Conservation (phyloP, 2,329 filamentous ascomycete species). For the Botrytis byssoidea region DNA sequence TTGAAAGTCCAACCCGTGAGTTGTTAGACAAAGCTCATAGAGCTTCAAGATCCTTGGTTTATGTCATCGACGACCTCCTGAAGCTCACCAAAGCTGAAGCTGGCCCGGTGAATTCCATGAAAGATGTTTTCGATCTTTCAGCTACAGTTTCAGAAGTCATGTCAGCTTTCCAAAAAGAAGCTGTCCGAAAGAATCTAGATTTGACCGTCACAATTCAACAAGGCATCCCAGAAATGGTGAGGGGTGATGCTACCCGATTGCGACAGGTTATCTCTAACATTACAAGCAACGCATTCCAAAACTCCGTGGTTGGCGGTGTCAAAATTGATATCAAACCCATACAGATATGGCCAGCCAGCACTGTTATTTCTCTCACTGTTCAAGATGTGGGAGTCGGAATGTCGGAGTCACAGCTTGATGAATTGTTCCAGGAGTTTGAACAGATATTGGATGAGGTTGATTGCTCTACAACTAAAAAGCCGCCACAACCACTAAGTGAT, state of each 20-base stretch:
- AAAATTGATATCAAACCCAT: conserved; percentile 30
- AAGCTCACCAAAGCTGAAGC: conserved; percentile 88
- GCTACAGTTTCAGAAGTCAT: conserved; percentile 73
- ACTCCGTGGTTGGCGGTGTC: conserved; percentile 27
- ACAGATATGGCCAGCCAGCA: conserved; percentile 17
- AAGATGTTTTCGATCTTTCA: conserved; percentile 73
- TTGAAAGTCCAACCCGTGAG: conserved; percentile 80
- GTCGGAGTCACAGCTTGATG: conserved; percentile 48
- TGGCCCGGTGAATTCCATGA: conserved; percentile 73
- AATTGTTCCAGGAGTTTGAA: conserved; percentile 58
- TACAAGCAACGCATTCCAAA: conserved; percentile 30
- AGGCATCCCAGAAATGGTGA: conserved; percentile 27
- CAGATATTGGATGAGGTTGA: conserved; percentile 52
- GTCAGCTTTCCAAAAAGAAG: conserved; percentile 70
- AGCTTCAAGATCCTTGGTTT: conserved; percentile 87
- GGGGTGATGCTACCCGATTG: conserved; percentile 28
- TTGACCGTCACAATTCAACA: conserved; percentile 27
- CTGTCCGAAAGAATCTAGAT: conserved; percentile 45
- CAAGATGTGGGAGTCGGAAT: conserved; percentile 30
- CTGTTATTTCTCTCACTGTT: conserved; percentile 28
- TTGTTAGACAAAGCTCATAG: conserved; percentile 83
- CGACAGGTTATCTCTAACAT: conserved; percentile 31
- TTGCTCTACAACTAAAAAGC: conserved; percentile 25
- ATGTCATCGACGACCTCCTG: conserved; percentile 88
- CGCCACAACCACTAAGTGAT: background rate